phyloP scores from a whole-genome alignment of 1,284 basidiomycete genomes.

The Cryptococcus sp. region DNA sequence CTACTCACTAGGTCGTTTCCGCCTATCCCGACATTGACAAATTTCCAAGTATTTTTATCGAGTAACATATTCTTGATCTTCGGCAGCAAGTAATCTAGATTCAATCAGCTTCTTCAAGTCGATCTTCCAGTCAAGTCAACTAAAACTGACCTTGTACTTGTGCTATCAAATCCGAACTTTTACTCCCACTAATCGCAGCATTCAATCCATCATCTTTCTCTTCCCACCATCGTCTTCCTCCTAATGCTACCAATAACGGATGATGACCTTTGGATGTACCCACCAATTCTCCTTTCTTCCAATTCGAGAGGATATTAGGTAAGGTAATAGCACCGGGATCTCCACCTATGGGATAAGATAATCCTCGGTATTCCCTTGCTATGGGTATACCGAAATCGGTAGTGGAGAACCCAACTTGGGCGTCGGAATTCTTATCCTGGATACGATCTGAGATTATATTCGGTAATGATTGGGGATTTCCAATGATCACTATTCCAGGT shows the following conservation, averaged over 20 bases:
- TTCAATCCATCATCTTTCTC: slow-evolving; percentile 22
- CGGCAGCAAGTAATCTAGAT: slow-evolving; percentile 39
- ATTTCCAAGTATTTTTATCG: slow-evolving; percentile 39
- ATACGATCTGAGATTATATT: background rate
- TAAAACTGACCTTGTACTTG: slow-evolving; percentile 34
- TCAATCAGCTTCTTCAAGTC: background rate
- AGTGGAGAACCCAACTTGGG: background rate
- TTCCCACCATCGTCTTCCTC: background rate
- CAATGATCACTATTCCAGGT: background rate
- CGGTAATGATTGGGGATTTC: background rate
- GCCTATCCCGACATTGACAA: slow-evolving; percentile 45
- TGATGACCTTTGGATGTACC: slow-evolving; percentile 29
- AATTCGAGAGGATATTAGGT: slow-evolving; percentile 33
- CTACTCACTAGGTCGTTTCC: slow-evolving; percentile 44
- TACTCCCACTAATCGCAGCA: slow-evolving; percentile 36
- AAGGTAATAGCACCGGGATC: slow-evolving; percentile 42
- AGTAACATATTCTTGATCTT: slow-evolving; percentile 23
- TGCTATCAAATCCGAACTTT: slow-evolving; percentile 16
- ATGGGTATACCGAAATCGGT: slow-evolving; percentile 1
- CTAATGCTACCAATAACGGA: slow-evolving; percentile 18
- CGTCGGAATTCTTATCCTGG: background rate
- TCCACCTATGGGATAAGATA: slow-evolving; percentile 44
- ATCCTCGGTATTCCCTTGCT: slow-evolving; percentile 42
- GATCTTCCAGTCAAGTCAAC: background rate
- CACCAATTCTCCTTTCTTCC: slow-evolving; percentile 12